Conservation (phyloP, 2,329 filamentous ascomycete species). For the Sporothrix schenckii region DNA sequence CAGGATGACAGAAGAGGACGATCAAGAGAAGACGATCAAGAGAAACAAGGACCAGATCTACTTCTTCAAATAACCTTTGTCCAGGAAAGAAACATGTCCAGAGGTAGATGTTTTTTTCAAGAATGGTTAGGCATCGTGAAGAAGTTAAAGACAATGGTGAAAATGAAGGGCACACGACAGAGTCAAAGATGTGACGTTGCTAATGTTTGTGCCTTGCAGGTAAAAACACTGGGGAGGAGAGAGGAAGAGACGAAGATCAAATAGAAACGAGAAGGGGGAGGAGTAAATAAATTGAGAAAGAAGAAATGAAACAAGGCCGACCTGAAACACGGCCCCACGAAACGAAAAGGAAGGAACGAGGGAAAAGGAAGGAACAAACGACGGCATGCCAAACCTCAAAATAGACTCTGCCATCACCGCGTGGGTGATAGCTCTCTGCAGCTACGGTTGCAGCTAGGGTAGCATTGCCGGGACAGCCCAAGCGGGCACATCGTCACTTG, state of each 20-base stretch:
- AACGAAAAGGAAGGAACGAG: constrained; percentile 5
- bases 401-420: constrained; percentile 24
- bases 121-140: background rate
- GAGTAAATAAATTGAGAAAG: constrained; percentile 16
- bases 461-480: constrained; percentile 13
- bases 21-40: background rate
- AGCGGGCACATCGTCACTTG: constrained; percentile 13
- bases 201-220: background rate
- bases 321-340: constrained; percentile 26
- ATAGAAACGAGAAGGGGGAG: constrained; percentile 4
- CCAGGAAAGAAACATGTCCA: too few species aligned
- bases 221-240: constrained; percentile 11
- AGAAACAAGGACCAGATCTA: background rate
- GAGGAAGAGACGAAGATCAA: constrained; percentile 23
- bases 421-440: constrained; percentile 6
- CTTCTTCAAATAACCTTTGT: background rate
- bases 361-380: constrained; percentile 14
- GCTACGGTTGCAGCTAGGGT: background rate
- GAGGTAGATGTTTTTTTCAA: background rate
- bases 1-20: background rate
- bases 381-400: constrained; percentile 5
- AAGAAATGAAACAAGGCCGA: constrained; percentile 5
- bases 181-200: constrained; percentile 19
- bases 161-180: background rate
- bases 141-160: constrained; percentile 3